A percentile compares a stretch with the other conserved stretches of the same genome.
Evolutionary conservation across 148 eudicot species (phyloP).

Genomic region (Rhododendron griersonianum): DNA sequence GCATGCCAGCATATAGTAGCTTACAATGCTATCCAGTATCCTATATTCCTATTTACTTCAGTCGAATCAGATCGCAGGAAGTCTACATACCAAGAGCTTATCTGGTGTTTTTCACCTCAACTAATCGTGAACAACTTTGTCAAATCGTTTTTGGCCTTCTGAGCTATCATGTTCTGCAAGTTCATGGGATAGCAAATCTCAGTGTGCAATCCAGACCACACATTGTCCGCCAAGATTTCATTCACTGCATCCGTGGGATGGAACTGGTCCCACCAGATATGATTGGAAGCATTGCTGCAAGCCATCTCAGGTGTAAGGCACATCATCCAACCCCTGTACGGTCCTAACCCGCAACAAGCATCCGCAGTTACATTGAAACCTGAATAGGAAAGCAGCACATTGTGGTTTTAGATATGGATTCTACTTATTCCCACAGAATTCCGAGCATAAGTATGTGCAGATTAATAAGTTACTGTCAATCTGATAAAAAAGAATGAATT

Average conservation of each 20-base stretch:
- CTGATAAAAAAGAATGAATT: neutral
- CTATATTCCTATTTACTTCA: neutral
- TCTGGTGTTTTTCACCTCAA: neutral
- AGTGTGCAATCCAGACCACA: conserved; percentile 76
- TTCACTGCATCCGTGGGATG: conserved; percentile 88
- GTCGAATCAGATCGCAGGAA: neutral
- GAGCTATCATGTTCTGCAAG: conserved; percentile 56
- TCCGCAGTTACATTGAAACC: conserved; percentile 60
- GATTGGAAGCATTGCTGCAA: conserved; percentile 65
- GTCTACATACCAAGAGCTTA: neutral
- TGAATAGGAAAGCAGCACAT: conserved; percentile 14
- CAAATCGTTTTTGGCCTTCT: neutral
- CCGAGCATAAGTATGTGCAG: too few relatives aligned
- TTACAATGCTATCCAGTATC: neutral
- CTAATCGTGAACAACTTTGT: neutral
- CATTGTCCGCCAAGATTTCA: conserved; percentile 68
- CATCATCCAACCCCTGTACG: conserved; percentile 68
- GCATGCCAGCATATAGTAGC: neutral
- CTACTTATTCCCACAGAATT: neutral
- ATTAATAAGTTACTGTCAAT: too few relatives aligned
- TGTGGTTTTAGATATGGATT: neutral
- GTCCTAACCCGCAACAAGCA: conserved; percentile 91
- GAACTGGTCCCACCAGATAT: conserved; percentile 97
- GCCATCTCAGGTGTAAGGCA: conserved; percentile 85
- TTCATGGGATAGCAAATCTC: conserved; percentile 81